Evolutionary conservation across 2,329 filamentous ascomycete species (phyloP).

Genomic region (Hypoxylon sp.): DNA sequence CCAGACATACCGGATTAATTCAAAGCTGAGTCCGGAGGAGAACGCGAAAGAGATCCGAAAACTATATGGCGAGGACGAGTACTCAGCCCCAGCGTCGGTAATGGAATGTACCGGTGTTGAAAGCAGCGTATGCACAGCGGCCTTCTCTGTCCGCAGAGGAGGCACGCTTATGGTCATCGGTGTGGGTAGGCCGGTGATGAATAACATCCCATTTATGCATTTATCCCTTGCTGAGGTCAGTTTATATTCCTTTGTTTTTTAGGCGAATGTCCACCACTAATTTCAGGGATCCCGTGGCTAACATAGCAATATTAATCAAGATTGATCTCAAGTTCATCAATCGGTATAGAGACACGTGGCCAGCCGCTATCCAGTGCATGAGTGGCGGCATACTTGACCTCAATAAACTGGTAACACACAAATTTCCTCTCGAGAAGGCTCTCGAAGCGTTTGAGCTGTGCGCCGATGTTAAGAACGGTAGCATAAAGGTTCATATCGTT

Average conservation of each 20-base stretch:
- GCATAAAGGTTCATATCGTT: constrained; percentile 72
- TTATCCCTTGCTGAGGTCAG: constrained; percentile 70
- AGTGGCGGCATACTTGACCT: constrained; percentile 71
- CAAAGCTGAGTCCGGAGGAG: constrained; percentile 59
- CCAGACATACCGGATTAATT: constrained; percentile 67
- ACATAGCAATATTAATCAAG: constrained; percentile 52
- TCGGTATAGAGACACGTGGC: constrained; percentile 78
- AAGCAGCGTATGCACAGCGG: constrained; percentile 71
- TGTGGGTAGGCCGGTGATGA: constrained; percentile 72
- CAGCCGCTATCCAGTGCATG: constrained; percentile 72
- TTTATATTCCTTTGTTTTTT: not conserved
- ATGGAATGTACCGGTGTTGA: constrained; percentile 77
- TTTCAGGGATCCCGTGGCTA: constrained; percentile 22
- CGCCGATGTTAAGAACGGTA: constrained; percentile 64
- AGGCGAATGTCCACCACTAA: not conserved
- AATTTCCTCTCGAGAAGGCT: constrained; percentile 72
- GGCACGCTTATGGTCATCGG: constrained; percentile 75
- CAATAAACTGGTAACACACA: constrained; percentile 73
- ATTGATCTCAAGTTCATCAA: constrained; percentile 79
- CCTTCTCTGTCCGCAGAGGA: constrained; percentile 68
- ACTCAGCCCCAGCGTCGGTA: constrained; percentile 68
- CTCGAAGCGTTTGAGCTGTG: constrained; percentile 68
- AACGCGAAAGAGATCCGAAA: constrained; percentile 66
- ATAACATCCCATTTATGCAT: constrained; percentile 77
- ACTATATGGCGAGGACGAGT: constrained; percentile 66